A percentile compares a stretch with the other conserved stretches of the same genome.
Conservation (phyloP, 2,329 filamentous ascomycete genomes). For the Penicillium sumatraense region DNA sequence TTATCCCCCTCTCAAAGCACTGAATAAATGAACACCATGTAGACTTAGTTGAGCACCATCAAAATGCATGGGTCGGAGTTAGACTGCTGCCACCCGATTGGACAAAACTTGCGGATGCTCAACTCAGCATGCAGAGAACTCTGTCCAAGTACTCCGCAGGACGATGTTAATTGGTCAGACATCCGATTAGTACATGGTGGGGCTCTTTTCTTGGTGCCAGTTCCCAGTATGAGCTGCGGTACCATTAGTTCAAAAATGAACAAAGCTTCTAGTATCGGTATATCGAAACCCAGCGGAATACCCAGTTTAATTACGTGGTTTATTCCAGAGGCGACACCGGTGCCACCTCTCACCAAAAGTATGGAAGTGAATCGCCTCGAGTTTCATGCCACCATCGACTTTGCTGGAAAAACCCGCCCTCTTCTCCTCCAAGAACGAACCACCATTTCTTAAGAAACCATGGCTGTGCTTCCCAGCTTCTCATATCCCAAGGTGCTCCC, state of each 20-base stretch:
- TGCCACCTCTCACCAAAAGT: not conserved
- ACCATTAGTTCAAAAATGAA: no score
- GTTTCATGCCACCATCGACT: conserved; percentile 29
- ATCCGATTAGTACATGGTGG: not conserved
- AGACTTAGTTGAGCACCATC: not conserved
- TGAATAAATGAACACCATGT: not conserved
- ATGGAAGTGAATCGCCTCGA: conserved; percentile 15
- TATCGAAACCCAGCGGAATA: no score
- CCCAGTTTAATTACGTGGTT: no score
- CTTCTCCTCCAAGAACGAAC: conserved; percentile 39
- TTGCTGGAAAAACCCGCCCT: conserved; percentile 39
- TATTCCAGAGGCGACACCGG: not conserved
- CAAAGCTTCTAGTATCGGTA: no score
- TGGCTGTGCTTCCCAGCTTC: conserved; percentile 51
- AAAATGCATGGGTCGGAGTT: not conserved
- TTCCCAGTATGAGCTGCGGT: not conserved
- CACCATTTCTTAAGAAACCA: conserved; percentile 53
- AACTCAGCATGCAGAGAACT: not conserved
- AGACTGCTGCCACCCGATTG: not conserved
- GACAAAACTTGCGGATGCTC: not conserved
- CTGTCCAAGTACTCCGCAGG: no score
- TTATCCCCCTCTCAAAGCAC: not conserved
- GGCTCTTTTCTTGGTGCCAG: not conserved
- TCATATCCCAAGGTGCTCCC: conserved; percentile 50
- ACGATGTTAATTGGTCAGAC: not conserved